Percentiles rank a stretch among this genome's conserved stretches.
phyloP scores from a whole-genome alignment of 192 early-diverging fungal species.

The Paraglomus occultum region DNA sequence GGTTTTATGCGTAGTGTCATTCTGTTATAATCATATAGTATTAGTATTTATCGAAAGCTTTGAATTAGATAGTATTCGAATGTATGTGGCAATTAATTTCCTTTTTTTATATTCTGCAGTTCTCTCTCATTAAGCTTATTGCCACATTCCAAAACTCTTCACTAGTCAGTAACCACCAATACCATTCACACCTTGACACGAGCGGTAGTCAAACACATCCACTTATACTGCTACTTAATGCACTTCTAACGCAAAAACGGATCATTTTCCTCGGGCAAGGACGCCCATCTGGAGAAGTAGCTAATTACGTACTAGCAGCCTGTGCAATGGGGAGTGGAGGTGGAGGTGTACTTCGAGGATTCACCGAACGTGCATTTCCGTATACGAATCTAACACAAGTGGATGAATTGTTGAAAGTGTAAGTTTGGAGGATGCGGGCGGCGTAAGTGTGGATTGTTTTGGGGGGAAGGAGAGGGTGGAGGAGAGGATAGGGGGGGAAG shows the following conservation, averaged over 20 bases:
- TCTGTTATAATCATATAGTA: no score
- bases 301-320: constrained; percentile 88
- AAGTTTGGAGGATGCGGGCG: constrained; percentile 23
- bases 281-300: constrained; percentile 87
- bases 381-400: constrained; percentile 87
- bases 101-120: constrained; percentile 41
- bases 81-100: background rate
- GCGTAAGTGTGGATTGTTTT: constrained; percentile 4
- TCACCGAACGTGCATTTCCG: constrained; percentile 86
- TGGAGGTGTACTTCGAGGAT: constrained; percentile 79
- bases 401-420: constrained; percentile 81
- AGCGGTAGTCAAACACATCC: constrained; percentile 83
- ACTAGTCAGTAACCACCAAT: constrained; percentile 44
- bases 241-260: constrained; percentile 88
- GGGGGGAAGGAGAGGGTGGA: background rate
- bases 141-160: constrained; percentile 67
- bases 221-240: constrained; percentile 85
- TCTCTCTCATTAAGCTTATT: constrained; percentile 79
- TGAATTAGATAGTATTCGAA: background rate
- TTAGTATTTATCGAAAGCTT: constrained; percentile 4
- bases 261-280: constrained; percentile 90
- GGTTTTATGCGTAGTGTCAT: no score
- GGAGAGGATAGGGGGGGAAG: background rate
- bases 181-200: constrained; percentile 88
- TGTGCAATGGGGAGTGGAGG: constrained; percentile 89